These are phyloP conservation scores for Musa troglodytarum DNA, from an alignment of 176 grass and related monocot species.

Conservation along the genomic window DNA sequence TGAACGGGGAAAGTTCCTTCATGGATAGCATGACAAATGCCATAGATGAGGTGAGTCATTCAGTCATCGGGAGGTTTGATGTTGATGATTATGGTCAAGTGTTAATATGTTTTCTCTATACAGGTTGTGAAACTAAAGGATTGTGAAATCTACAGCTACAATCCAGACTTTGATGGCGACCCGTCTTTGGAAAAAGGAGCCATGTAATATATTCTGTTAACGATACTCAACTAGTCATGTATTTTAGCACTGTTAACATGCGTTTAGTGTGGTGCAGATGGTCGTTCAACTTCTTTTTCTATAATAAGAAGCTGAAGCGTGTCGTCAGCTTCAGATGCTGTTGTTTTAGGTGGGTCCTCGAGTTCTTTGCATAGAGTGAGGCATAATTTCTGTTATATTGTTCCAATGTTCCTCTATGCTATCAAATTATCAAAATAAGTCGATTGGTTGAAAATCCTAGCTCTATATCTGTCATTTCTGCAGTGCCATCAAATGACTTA, in stretches of 20 bases:
- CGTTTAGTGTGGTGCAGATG: constrained; percentile 40
- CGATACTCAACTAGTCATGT: neutral
- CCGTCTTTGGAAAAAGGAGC: constrained; percentile 77
- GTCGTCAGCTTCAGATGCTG: constrained; percentile 79
- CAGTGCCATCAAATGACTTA: neutral
- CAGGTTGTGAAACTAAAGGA: constrained; percentile 81
- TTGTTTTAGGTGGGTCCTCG: constrained; percentile 51
- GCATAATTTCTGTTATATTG: neutral
- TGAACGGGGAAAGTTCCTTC: constrained; percentile 54
- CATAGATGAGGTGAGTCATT: constrained; percentile 65
- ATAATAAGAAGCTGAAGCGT: constrained; percentile 86
- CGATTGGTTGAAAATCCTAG: neutral
- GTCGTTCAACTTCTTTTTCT: constrained; percentile 86
- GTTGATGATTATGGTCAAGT: neutral
- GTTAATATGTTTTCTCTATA: constrained; percentile 2
- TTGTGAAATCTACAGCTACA: constrained; percentile 84
- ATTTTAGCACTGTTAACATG: constrained; percentile 10
- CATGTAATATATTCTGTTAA: constrained; percentile 38
- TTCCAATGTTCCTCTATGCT: neutral
- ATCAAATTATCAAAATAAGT: too few species aligned
- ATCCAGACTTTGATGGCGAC: constrained; percentile 73
- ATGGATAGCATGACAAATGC: constrained; percentile 76
- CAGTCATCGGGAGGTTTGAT: neutral
- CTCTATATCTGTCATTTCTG: neutral
- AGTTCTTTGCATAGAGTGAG: neutral